Conservation (phyloP, 805 yeast genomes). For the Monosporozyma aerobia region DNA sequence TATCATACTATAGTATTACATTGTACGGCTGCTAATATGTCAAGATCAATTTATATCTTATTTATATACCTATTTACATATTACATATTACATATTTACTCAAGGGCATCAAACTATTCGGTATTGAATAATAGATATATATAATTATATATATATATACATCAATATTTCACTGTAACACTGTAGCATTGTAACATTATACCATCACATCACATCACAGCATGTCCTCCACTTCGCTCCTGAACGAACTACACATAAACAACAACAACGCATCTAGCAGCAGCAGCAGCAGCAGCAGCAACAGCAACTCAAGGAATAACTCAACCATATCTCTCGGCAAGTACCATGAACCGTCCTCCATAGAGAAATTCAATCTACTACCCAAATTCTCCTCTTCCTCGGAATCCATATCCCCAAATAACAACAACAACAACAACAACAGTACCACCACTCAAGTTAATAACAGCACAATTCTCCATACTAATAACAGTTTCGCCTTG, state of each 20-base stretch:
- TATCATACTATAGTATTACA: too few relatives aligned
- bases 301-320: neutral
- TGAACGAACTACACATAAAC: neutral
- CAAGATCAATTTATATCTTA: too few relatives aligned
- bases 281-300: too few relatives aligned
- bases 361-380: constrained; percentile 5
- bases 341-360: constrained; percentile 9
- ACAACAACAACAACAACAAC: neutral
- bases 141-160: neutral
- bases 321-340: constrained; percentile 3
- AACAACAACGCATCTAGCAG: neutral
- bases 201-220: neutral
- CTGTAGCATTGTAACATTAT: neutral
- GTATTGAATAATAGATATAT: too few relatives aligned
- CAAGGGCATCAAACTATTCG: too few relatives aligned
- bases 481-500: constrained; percentile 5
- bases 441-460: too few relatives aligned
- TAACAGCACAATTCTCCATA: neutral
- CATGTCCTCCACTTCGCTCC: neutral
- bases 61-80: too few relatives aligned
- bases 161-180: too few relatives aligned
- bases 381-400: neutral
- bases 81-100: too few relatives aligned
- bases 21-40: too few relatives aligned
- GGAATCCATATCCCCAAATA: neutral